phyloP scores from a whole-genome alignment of 1,139 yeast species.

The Hyphopichia wangnamkhiaoensis region DNA sequence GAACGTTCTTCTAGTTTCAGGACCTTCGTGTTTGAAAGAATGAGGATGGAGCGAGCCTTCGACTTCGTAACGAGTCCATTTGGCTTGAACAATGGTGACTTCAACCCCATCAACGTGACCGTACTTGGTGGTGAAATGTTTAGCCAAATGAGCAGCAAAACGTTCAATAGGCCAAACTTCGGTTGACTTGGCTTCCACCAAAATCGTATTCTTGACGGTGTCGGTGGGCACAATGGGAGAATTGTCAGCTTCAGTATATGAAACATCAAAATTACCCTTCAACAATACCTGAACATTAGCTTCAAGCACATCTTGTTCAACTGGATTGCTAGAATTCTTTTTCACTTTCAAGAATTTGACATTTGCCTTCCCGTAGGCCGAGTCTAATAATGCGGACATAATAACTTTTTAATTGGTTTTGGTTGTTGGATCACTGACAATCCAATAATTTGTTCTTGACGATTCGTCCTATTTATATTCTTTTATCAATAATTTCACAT shows the following conservation, averaged over 20 bases:
- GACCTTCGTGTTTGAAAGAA: conserved; percentile 82
- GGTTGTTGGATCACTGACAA: too few species aligned
- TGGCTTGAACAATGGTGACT: conserved; percentile 64
- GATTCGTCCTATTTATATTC: too few species aligned
- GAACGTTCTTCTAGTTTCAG: conserved; percentile 67
- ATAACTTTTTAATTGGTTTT: conserved; percentile 4
- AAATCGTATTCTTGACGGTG: conserved; percentile 86
- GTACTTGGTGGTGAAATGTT: conserved; percentile 78
- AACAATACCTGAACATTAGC: conserved; percentile 76
- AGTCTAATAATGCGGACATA: conserved; percentile 32
- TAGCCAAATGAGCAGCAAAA: conserved; percentile 81
- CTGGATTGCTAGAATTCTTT: conserved; percentile 68
- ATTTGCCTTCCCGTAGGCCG: conserved; percentile 87
- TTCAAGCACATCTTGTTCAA: conserved; percentile 78
- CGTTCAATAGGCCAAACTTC: conserved; percentile 90
- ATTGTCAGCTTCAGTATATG: conserved; percentile 88
- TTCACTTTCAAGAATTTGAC: conserved; percentile 88
- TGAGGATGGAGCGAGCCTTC: conserved; percentile 78
- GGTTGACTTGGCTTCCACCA: conserved; percentile 75
- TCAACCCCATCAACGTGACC: conserved; percentile 72
- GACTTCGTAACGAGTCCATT: conserved; percentile 77
- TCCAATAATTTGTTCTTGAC: too few species aligned
- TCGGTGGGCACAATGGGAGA: conserved; percentile 90
- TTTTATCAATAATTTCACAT: too few species aligned
- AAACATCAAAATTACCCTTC: conserved; percentile 72